Percentiles rank a stretch among this genome's conserved stretches.
Evolutionary conservation across 1,139 yeast genomes (phyloP).

Genomic region (Saccharomyces hybrid): DNA sequence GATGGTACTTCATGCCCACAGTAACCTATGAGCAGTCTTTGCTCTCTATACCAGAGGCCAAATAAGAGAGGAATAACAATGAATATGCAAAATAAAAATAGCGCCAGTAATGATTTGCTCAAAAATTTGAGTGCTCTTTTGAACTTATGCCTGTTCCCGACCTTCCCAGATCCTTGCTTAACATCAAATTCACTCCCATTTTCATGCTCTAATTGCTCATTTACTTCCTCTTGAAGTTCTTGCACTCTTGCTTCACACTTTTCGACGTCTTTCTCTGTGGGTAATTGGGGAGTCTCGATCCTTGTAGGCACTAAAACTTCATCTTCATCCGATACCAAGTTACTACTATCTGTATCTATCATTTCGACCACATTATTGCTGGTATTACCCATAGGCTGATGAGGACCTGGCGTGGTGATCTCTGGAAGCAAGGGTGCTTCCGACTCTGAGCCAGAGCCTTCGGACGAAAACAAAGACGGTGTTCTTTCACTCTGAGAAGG

Average conservation of each 20-base stretch:
- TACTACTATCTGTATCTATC: not conserved
- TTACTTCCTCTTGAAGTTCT: not conserved
- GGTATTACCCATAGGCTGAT: too few relatives aligned
- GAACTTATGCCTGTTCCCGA: not conserved
- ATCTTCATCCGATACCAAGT: slow-evolving; percentile 3
- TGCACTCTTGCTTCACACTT: not conserved
- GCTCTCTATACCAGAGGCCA: slow-evolving; percentile 57
- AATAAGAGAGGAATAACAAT: slow-evolving; percentile 28
- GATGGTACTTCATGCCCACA: slow-evolving; percentile 52
- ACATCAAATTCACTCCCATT: not conserved
- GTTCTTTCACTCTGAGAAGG: not conserved
- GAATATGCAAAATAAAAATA: slow-evolving; percentile 11
- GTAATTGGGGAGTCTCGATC: slow-evolving; percentile 16
- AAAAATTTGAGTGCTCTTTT: slow-evolving; percentile 4
- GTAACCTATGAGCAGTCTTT: slow-evolving; percentile 51
- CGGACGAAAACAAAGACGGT: not conserved
- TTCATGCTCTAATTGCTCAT: not conserved
- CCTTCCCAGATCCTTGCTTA: not conserved
- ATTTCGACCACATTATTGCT: not conserved
- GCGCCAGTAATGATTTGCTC: slow-evolving; percentile 10
- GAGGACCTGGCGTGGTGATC: not conserved
- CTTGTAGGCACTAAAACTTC: slow-evolving; percentile 4
- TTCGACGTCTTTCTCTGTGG: slow-evolving; percentile 14
- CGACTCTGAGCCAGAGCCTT: not conserved
- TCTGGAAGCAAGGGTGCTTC: not conserved